phyloP scores from a whole-genome alignment of 805 yeast species.

The Candida maris region DNA sequence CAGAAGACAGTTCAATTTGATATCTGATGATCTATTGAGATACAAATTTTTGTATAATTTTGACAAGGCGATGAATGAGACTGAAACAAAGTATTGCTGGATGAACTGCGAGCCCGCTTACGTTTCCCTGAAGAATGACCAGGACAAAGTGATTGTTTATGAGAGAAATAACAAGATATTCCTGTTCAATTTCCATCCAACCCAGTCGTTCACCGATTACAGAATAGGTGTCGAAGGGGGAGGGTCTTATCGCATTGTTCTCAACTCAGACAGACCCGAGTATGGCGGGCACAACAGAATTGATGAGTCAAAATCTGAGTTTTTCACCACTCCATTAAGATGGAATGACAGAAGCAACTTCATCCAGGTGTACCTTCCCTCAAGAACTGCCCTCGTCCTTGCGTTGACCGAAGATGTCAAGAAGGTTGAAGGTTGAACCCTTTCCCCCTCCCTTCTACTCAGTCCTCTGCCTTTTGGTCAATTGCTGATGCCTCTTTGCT shows the following conservation, averaged over 20 bases:
- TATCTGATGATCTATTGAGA: constrained; percentile 74
- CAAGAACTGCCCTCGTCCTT: constrained; percentile 62
- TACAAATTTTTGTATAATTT: constrained; percentile 77
- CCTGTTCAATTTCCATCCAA: constrained; percentile 87
- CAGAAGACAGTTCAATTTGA: constrained; percentile 87
- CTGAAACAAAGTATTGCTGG: constrained; percentile 72
- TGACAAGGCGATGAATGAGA: constrained; percentile 78
- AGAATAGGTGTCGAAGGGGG: constrained; percentile 82
- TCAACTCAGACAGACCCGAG: constrained; percentile 66
- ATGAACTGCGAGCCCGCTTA: constrained; percentile 70
- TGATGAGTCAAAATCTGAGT: constrained; percentile 49
- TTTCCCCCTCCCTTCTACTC: no score
- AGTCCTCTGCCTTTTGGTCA: no score
- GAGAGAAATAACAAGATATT: constrained; percentile 85
- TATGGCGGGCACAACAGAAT: constrained; percentile 84
- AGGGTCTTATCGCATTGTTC: constrained; percentile 70
- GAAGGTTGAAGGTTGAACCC: constrained; percentile 4
- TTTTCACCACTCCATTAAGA: constrained; percentile 63
- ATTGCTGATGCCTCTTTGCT: no score
- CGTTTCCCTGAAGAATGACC: constrained; percentile 82
- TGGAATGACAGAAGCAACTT: constrained; percentile 84
- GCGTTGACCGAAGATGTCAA: constrained; percentile 38
- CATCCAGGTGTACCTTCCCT: constrained; percentile 78
- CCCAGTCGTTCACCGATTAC: constrained; percentile 78
- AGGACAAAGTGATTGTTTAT: constrained; percentile 83